Percentiles rank a stretch among this genome's conserved stretches.
phyloP scores from a whole-genome alignment of 768 basidiomycete species.

The Lyophyllum decastes region DNA sequence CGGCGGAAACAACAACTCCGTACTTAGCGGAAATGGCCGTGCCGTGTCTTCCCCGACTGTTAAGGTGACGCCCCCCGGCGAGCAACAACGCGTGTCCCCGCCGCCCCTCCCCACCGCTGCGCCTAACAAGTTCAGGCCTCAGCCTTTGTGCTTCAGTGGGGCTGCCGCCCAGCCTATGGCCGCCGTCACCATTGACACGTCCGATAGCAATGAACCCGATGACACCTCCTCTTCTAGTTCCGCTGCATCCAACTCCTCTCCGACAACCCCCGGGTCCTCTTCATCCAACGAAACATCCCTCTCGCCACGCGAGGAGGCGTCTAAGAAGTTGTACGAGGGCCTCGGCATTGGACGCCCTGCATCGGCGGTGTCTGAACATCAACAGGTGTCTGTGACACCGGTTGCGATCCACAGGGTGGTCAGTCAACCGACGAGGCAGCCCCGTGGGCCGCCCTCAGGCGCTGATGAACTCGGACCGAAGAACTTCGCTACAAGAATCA shows the following conservation, averaged over 20 bases:
- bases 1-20: constrained; percentile 69
- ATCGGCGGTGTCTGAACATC: constrained; percentile 42
- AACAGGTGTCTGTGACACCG: constrained; percentile 36
- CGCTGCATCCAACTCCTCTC: constrained; percentile 56
- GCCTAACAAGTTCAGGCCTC: constrained; percentile 15
- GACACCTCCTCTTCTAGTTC: constrained; percentile 61
- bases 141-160: constrained; percentile 46
- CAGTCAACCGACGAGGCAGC: constrained; percentile 81
- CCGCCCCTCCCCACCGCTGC: constrained; percentile 50
- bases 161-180: constrained; percentile 53
- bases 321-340: constrained; percentile 87
- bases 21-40: constrained; percentile 62
- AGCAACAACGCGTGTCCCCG: constrained; percentile 51
- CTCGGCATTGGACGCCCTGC: constrained; percentile 79
- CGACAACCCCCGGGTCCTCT: constrained; percentile 74
- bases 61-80: constrained; percentile 70
- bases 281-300: constrained; percentile 64
- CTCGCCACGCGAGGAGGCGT: constrained; percentile 84
- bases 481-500: constrained; percentile 86
- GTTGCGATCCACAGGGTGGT: constrained; percentile 57
- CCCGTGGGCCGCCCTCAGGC: constrained; percentile 84
- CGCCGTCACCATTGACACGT: constrained; percentile 57
- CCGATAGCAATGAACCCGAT: constrained; percentile 54
- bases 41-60: constrained; percentile 64
- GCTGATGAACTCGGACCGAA: constrained; percentile 85